These are phyloP conservation scores for Penium margaritaceum DNA, from an alignment of 139 green algal genomes.

Conservation along the genomic window DNA sequence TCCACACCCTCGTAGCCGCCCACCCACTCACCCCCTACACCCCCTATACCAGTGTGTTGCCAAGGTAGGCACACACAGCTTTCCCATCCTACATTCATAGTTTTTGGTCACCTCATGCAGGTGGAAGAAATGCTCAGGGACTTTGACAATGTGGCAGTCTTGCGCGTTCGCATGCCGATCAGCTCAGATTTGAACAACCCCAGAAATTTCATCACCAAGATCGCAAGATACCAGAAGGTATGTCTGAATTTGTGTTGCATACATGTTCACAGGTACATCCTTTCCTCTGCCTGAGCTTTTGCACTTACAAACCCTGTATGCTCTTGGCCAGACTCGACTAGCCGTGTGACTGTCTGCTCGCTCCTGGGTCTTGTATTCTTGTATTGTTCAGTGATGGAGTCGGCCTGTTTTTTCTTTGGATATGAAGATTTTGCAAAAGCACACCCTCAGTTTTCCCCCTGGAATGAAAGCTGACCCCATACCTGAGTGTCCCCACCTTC, in stretches of 20 bases:
- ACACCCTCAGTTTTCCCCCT: neutral
- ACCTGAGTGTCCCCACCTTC: too few species aligned
- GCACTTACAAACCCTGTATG: neutral
- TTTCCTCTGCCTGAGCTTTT: neutral
- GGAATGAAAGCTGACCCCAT: too few species aligned
- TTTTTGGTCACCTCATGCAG: too few species aligned
- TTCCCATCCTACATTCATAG: too few species aligned
- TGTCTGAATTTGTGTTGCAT: neutral
- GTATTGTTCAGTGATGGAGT: too few species aligned
- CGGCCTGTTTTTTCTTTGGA: neutral
- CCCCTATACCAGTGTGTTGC: too few species aligned
- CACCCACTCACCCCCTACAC: too few species aligned
- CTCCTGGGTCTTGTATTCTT: neutral
- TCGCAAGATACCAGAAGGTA: slow-evolving; percentile 90
- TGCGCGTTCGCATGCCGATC: slow-evolving; percentile 96
- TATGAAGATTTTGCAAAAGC: neutral
- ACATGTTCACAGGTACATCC: too few species aligned
- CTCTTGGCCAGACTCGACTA: too few species aligned
- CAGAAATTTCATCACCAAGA: slow-evolving; percentile 98
- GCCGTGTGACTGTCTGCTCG: neutral
- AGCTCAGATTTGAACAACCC: slow-evolving; percentile 76
- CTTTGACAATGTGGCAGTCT: slow-evolving; percentile 83
- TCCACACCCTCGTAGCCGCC: too few species aligned
- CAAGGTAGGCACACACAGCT: too few species aligned
- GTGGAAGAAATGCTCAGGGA: slow-evolving; percentile 80